Percentiles rank a stretch among this genome's conserved stretches.
Conservation (phyloP, 176 grass and related monocot genomes). For the Areca catechu region DNA sequence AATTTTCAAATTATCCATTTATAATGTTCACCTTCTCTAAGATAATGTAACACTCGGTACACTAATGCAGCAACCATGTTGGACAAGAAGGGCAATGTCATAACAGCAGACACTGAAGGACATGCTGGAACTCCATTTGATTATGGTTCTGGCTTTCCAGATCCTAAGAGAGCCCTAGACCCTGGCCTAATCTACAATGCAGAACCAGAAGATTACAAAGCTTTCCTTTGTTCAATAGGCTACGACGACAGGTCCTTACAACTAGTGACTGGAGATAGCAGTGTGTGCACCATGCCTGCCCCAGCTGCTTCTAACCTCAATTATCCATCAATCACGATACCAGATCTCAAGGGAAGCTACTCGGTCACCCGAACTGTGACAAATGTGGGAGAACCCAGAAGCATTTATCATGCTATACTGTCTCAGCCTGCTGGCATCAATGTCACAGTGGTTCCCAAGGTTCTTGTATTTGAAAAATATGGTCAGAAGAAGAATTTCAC, state of each 20-base stretch:
- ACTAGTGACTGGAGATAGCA: constrained; percentile 10
- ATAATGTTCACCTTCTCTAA: too few relatives aligned
- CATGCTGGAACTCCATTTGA: constrained; percentile 13
- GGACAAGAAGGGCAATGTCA: constrained; percentile 10
- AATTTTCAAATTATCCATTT: too few relatives aligned
- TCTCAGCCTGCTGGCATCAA: constrained; percentile 8
- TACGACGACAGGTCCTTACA: constrained; percentile 14
- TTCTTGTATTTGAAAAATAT: constrained; percentile 9
- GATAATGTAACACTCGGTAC: too few relatives aligned
- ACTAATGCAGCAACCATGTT: constrained; percentile 12
- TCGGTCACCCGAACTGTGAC: constrained; percentile 10
- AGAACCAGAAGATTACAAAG: constrained; percentile 10
- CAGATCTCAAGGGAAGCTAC: constrained; percentile 11
- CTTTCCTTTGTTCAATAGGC: constrained; percentile 20
- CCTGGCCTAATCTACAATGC: constrained; percentile 12
- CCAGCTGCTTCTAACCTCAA: constrained; percentile 10
- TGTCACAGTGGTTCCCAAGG: constrained; percentile 11
- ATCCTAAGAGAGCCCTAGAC: not conserved
- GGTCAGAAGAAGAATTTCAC: constrained; percentile 14
- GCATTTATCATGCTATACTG: constrained; percentile 4
- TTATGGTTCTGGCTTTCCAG: constrained; percentile 12
- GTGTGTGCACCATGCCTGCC: not conserved
- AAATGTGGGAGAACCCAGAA: constrained; percentile 4
- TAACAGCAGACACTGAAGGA: constrained; percentile 12
- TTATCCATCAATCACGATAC: constrained; percentile 21